Conservation (phyloP, 2,329 filamentous ascomycete species). For the Fusarium keratoplasticum region DNA sequence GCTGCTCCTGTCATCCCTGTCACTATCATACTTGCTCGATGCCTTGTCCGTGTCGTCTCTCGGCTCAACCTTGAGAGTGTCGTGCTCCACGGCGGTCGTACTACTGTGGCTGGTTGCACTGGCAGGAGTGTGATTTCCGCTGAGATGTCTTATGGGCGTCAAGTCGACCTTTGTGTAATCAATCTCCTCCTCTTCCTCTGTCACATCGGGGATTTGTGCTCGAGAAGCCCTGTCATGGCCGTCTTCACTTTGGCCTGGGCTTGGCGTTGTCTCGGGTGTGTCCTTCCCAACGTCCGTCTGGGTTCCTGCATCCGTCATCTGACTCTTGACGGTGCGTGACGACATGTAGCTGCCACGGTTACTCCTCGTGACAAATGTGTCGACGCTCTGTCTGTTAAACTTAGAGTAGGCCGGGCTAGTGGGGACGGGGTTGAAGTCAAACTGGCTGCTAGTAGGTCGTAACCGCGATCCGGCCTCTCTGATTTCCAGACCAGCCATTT, state of each 20-base stretch:
- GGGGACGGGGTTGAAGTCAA: constrained; percentile 83
- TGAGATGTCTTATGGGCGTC: constrained; percentile 60
- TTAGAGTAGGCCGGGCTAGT: constrained; percentile 76
- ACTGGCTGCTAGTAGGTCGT: constrained; percentile 80
- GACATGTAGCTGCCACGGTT: constrained; percentile 82
- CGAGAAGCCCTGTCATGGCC: constrained; percentile 56
- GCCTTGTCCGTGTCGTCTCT: constrained; percentile 41
- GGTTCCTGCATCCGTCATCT: constrained; percentile 76
- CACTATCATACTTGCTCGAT: constrained; percentile 41
- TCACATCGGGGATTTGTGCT: constrained; percentile 51
- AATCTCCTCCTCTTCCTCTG: constrained; percentile 64
- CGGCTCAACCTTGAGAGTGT: constrained; percentile 37
- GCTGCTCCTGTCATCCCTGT: constrained; percentile 41
- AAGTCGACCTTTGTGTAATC: constrained; percentile 71
- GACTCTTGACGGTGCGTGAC: constrained; percentile 74
- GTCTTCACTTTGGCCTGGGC: constrained; percentile 65
- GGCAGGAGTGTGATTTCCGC: constrained; percentile 43
- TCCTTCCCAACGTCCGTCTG: constrained; percentile 66
- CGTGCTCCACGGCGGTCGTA: constrained; percentile 33
- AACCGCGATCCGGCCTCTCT: constrained; percentile 82
- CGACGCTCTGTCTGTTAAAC: constrained; percentile 74
- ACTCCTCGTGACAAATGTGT: constrained; percentile 70
- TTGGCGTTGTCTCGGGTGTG: constrained; percentile 67
- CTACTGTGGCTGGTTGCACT: constrained; percentile 39
- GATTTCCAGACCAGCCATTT: constrained; percentile 89